Evolutionary conservation across 2,329 filamentous ascomycete species (phyloP).

Genomic region (Epichloe uncinata): DNA sequence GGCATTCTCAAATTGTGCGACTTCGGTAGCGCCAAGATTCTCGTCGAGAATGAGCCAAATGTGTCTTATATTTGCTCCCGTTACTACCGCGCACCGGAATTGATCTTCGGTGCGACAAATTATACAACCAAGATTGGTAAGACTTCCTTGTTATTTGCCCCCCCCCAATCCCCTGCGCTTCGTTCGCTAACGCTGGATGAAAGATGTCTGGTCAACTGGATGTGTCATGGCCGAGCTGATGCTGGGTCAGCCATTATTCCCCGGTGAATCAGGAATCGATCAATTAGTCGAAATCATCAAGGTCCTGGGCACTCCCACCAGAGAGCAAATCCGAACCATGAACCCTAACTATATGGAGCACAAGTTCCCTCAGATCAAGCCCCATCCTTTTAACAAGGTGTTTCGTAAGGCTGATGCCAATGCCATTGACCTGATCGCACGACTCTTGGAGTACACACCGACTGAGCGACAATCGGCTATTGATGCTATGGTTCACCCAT

Average conservation of each 20-base stretch:
- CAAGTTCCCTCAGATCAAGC: conserved; percentile 99
- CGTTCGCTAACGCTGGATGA: conserved; percentile 19
- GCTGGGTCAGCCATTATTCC: conserved; percentile 95
- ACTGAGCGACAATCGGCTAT: conserved; percentile 88
- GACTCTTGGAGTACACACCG: conserved; percentile 89
- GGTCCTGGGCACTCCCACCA: conserved; percentile 87
- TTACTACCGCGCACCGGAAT: conserved; percentile 94
- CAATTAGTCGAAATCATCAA: conserved; percentile 99
- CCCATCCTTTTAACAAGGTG: conserved; percentile 97
- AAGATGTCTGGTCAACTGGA: conserved; percentile 98
- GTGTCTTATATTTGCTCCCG: conserved; percentile 99
- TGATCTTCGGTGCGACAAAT: conserved; percentile 98
- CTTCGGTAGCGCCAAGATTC: conserved; percentile 96
- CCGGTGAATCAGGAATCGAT: conserved; percentile 95
- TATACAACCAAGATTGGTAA: conserved; percentile 99
- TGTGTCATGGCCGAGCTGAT: conserved; percentile 99
- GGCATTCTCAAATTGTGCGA: conserved; percentile 96
- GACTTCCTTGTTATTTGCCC: conserved; percentile 16
- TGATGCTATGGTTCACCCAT: conserved; percentile 95
- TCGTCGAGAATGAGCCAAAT: conserved; percentile 97
- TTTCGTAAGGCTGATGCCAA: conserved; percentile 92
- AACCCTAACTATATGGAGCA: conserved; percentile 99
- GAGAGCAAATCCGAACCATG: conserved; percentile 98
- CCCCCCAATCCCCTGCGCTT: neutral
- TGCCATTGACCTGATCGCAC: conserved; percentile 89